Evolutionary conservation across 2,329 filamentous ascomycete species (phyloP).

Genomic region (Podosphaera xanthii): DNA sequence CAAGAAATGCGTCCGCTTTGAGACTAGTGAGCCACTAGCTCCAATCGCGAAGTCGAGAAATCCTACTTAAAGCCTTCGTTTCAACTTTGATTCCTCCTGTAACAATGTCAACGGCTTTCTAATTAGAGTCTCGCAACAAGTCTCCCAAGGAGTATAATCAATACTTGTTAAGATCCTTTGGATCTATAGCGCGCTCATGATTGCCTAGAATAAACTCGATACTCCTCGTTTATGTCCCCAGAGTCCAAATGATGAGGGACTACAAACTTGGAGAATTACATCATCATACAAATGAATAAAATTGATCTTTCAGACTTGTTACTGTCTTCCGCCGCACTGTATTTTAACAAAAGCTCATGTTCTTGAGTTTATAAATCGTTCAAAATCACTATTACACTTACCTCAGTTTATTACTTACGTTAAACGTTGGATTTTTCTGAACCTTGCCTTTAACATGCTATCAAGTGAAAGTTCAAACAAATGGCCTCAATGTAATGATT

Average conservation of each 20-base stretch:
- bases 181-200: conserved; percentile 93
- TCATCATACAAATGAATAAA: no score
- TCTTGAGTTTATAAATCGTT: no score
- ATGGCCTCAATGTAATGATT: no score
- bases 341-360: no score
- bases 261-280: conserved; percentile 27
- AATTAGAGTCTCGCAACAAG: conserved; percentile 99
- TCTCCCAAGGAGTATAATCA: conserved; percentile 31
- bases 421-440: no score
- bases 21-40: conserved; percentile 1
- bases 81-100: conserved; percentile 4
- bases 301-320: no score
- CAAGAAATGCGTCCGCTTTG: neutral
- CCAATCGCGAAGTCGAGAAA: neutral
- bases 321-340: no score
- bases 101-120: conserved; percentile 67
- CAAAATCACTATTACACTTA: no score
- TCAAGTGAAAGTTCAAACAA: no score
- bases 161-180: conserved; percentile 76
- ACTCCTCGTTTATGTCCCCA: conserved; percentile 52
- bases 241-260: conserved; percentile 29
- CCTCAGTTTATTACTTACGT: no score
- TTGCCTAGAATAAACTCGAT: conserved; percentile 63
- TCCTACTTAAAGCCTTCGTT: neutral
- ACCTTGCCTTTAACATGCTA: no score